These are phyloP conservation scores for Xylona heveae DNA, from an alignment of 495 filamentous ascomycete genomes.

Conservation along the genomic window DNA sequence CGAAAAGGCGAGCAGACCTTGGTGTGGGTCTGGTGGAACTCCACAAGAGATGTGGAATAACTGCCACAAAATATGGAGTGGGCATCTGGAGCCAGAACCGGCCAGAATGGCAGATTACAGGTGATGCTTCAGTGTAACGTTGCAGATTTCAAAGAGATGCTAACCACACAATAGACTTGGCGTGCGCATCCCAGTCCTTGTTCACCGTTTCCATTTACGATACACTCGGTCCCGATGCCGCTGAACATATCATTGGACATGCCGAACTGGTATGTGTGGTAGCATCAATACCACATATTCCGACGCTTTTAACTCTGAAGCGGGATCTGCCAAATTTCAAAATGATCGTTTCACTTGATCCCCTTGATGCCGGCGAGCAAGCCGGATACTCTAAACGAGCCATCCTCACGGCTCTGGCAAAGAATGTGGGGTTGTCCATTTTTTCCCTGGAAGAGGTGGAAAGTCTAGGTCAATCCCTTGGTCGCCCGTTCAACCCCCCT, in stretches of 20 bases:
- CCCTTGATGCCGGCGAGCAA: slow-evolving; percentile 63
- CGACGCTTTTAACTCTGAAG: slow-evolving; percentile 62
- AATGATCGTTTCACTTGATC: slow-evolving; percentile 73
- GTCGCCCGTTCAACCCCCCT: slow-evolving; percentile 46
- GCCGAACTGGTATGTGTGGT: slow-evolving; percentile 53
- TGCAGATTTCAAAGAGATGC: not conserved
- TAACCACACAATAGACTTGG: slow-evolving; percentile 39
- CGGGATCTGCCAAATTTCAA: slow-evolving; percentile 58
- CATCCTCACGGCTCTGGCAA: slow-evolving; percentile 51
- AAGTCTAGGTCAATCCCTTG: slow-evolving; percentile 45
- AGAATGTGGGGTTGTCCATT: slow-evolving; percentile 49
- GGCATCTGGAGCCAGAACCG: slow-evolving; percentile 93
- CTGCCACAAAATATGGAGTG: slow-evolving; percentile 44
- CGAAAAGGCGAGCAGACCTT: slow-evolving; percentile 59
- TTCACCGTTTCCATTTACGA: slow-evolving; percentile 93
- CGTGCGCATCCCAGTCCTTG: slow-evolving; percentile 69
- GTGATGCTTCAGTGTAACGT: slow-evolving; percentile 20
- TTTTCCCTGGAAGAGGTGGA: slow-evolving; percentile 62
- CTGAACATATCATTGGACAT: slow-evolving; percentile 92
- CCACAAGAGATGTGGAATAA: slow-evolving; percentile 33
- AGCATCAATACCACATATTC: slow-evolving; percentile 66
- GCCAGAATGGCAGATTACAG: slow-evolving; percentile 91
- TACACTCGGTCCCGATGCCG: slow-evolving; percentile 72
- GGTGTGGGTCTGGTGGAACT: slow-evolving; percentile 74
- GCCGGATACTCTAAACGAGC: slow-evolving; percentile 58